A percentile compares a stretch with the other conserved stretches of the same genome.
Evolutionary conservation across 441 rosid genomes (phyloP).

Genomic region (Populus tomentosa): DNA sequence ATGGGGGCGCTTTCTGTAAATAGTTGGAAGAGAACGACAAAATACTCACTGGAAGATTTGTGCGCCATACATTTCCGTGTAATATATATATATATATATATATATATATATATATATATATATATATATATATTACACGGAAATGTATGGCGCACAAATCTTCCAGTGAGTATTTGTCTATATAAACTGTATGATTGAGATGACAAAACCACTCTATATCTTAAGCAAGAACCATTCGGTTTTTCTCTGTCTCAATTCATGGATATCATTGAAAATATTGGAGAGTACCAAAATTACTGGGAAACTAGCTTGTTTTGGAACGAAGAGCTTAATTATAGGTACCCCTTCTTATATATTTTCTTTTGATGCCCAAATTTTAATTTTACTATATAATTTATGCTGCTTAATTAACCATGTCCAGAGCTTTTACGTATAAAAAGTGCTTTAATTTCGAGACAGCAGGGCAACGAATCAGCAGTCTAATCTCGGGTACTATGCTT

Average conservation of each 20-base stretch:
- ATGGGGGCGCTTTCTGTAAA: no score
- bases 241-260: neutral
- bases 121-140: no score
- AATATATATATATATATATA: no score
- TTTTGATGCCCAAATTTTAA: neutral
- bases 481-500: slow-evolving; percentile 59
- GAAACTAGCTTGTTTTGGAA: slow-evolving; percentile 58
- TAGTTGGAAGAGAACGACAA: no score
- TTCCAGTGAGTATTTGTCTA: no score
- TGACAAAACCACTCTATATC: neutral
- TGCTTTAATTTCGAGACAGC: slow-evolving; percentile 26
- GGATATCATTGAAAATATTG: slow-evolving; percentile 33
- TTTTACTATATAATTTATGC: neutral
- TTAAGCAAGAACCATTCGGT: neutral
- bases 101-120: no score
- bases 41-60: no score
- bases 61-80: no score
- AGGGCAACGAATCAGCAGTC: slow-evolving; percentile 69
- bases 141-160: no score
- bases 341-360: neutral
- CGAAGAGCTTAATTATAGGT: slow-evolving; percentile 54
- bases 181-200: no score
- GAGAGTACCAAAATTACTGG: slow-evolving; percentile 57
- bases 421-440: no score
- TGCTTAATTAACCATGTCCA: neutral